phyloP scores from a whole-genome alignment of 306 rosid species.

The Astragalus membranaceus region DNA sequence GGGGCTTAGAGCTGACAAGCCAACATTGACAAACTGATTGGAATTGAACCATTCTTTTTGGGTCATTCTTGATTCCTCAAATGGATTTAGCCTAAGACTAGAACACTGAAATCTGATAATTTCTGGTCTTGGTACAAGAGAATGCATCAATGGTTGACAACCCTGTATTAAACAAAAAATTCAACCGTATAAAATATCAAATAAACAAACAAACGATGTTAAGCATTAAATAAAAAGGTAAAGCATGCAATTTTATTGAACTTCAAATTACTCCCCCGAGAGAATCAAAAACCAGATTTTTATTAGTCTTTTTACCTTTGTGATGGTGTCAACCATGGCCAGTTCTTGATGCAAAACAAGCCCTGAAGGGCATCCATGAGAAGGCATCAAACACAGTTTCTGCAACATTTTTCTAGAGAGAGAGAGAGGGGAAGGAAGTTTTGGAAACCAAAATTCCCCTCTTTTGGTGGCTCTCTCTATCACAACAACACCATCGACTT shows the following conservation, averaged over 20 bases:
- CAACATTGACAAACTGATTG: conserved; percentile 35
- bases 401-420: conserved; percentile 25
- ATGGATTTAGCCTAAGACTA: conserved; percentile 30
- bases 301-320: conserved; percentile 43
- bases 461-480: conserved; percentile 17
- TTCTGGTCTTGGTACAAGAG: conserved; percentile 33
- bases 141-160: conserved; percentile 42
- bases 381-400: conserved; percentile 58
- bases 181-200: background rate
- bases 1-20: conserved; percentile 41
- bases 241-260: background rate
- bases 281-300: background rate
- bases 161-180: conserved; percentile 37
- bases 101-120: conserved; percentile 38
- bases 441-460: conserved; percentile 25
- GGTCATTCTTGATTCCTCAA: conserved; percentile 37
- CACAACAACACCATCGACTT: conserved; percentile 39
- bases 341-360: conserved; percentile 50
- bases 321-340: conserved; percentile 14
- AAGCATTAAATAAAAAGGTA: background rate
- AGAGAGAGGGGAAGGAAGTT: conserved; percentile 2
- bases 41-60: conserved; percentile 30
- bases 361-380: conserved; percentile 57
- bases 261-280: background rate
- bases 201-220: background rate